Percentiles rank a stretch among this genome's conserved stretches.
phyloP scores from a whole-genome alignment of 2,329 filamentous ascomycete species.

The Rutstroemia sp. region DNA sequence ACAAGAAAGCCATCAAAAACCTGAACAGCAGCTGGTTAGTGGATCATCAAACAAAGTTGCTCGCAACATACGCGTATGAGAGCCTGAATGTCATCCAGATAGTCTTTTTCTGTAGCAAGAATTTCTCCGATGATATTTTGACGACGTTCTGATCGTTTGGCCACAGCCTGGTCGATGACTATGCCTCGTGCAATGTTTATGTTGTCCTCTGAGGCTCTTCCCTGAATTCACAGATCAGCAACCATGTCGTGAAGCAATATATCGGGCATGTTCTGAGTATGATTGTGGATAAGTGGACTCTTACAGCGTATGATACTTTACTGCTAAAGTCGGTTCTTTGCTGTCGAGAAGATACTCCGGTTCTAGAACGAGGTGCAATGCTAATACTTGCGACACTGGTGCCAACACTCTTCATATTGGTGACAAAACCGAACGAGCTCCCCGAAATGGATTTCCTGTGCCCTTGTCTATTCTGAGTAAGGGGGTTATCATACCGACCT shows the following conservation, averaged over 20 bases:
- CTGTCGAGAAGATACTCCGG: slow-evolving; percentile 43
- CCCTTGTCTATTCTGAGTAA: slow-evolving; percentile 29
- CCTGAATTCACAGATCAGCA: neutral
- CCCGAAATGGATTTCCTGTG: slow-evolving; percentile 58
- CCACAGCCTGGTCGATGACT: slow-evolving; percentile 58
- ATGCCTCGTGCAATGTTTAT: slow-evolving; percentile 48
- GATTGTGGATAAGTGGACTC: neutral
- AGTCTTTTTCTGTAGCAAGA: slow-evolving; percentile 78
- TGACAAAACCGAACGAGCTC: slow-evolving; percentile 72
- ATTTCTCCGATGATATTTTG: slow-evolving; percentile 79
- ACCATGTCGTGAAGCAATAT: neutral
- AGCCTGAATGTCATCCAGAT: slow-evolving; percentile 80
- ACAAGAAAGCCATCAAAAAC: slow-evolving; percentile 70
- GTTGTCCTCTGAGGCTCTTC: slow-evolving; percentile 57
- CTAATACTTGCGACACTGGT: slow-evolving; percentile 70
- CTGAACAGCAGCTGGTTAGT: slow-evolving; percentile 50
- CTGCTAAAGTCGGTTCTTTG: slow-evolving; percentile 57
- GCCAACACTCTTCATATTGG: slow-evolving; percentile 74
- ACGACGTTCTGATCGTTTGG: slow-evolving; percentile 65
- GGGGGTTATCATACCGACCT: slow-evolving; percentile 20
- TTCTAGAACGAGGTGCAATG: slow-evolving; percentile 53
- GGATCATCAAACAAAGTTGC: slow-evolving; percentile 51
- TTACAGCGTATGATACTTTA: slow-evolving; percentile 49
- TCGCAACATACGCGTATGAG: slow-evolving; percentile 65
- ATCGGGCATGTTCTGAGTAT: neutral